A percentile compares a stretch with the other conserved stretches of the same genome.
Conservation (phyloP, 2,329 filamentous ascomycete genomes). For the Cryphonectria naterciae region DNA sequence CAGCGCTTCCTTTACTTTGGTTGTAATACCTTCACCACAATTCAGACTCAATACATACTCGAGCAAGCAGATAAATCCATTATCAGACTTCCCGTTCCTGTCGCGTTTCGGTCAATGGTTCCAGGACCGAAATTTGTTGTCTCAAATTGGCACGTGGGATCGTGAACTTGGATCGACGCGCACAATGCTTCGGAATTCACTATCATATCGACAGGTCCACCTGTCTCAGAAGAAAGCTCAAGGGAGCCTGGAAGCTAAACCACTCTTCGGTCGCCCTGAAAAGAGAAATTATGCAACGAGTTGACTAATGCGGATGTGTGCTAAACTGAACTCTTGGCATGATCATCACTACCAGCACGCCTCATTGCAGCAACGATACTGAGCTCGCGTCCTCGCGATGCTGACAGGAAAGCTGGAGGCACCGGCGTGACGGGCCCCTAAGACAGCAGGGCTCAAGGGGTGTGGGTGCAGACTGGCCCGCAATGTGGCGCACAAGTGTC, state of each 20-base stretch:
- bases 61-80: background rate
- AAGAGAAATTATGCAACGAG: background rate
- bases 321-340: background rate
- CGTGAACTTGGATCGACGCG: background rate
- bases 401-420: background rate
- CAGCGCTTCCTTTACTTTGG: background rate
- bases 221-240: constrained; percentile 1
- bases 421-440: background rate
- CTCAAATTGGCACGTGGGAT: background rate
- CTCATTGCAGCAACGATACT: background rate
- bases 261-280: background rate
- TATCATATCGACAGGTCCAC: background rate
- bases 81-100: background rate
- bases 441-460: background rate
- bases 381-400: background rate
- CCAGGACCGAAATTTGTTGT: background rate
- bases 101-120: background rate
- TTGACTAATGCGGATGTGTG: background rate
- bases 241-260: background rate
- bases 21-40: background rate
- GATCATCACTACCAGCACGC: background rate
- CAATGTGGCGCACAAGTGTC: background rate
- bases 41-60: background rate
- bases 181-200: constrained; percentile 1
- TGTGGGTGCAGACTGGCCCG: background rate